Evolutionary conservation across 2,329 filamentous ascomycete genomes (phyloP).

Genomic region (Xylaria sp.): DNA sequence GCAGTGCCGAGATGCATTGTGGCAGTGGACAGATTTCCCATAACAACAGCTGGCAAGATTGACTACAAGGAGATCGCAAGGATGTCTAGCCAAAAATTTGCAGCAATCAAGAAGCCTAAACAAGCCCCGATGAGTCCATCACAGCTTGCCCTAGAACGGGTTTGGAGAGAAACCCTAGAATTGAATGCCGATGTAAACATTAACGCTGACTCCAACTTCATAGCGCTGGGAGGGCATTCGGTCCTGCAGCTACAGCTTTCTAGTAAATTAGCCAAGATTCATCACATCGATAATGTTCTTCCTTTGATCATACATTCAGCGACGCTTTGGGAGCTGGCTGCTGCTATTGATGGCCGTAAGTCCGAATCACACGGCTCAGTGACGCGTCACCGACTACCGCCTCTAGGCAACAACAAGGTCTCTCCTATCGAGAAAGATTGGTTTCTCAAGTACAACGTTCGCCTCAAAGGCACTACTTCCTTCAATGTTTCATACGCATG

Average conservation of each 20-base stretch:
- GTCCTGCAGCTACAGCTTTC: too few species aligned
- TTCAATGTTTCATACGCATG: conserved; percentile 6
- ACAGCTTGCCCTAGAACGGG: not conserved
- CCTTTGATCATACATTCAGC: not conserved
- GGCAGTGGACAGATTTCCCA: not conserved
- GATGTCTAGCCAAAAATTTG: not conserved
- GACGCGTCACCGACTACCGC: not conserved
- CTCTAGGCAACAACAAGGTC: not conserved
- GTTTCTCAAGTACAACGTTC: conserved; percentile 1
- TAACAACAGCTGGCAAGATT: conserved; percentile 6
- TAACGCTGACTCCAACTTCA: not conserved
- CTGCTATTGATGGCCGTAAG: not conserved
- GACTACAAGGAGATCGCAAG: conserved; percentile 7
- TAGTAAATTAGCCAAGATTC: too few species aligned
- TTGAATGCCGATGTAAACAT: not conserved
- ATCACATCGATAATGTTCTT: not conserved
- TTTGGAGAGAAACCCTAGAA: not conserved
- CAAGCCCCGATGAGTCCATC: not conserved
- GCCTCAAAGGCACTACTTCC: not conserved
- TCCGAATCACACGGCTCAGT: not conserved
- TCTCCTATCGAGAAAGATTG: conserved; percentile 10
- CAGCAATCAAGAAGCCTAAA: not conserved
- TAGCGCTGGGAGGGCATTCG: conserved; percentile 2
- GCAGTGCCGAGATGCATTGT: not conserved
- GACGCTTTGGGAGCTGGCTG: not conserved